These are phyloP conservation scores for Anastatica hierochuntica DNA, from an alignment of 345 rosid species.

Conservation along the genomic window DNA sequence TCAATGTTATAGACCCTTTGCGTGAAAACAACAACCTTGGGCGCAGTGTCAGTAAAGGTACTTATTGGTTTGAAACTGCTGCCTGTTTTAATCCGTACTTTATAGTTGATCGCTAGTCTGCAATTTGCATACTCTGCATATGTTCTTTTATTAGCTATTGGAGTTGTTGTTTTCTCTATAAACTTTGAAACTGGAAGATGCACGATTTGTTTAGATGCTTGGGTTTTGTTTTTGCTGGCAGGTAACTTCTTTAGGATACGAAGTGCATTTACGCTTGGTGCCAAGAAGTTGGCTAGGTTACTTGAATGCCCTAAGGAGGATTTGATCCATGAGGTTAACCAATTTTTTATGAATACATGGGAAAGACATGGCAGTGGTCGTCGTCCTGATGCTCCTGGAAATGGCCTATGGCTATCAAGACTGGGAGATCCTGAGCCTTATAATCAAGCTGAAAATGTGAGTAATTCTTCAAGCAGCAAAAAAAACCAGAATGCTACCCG, in stretches of 20 bases:
- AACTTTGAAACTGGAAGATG: no score
- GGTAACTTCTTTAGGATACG: constrained; percentile 99
- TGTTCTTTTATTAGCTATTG: not conserved
- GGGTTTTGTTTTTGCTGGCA: constrained; percentile 22
- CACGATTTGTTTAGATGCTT: not conserved
- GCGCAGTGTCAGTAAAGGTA: constrained; percentile 99
- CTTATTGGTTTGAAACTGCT: constrained; percentile 1
- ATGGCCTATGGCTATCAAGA: constrained; percentile 36
- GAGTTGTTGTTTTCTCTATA: not conserved
- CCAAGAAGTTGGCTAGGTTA: constrained; percentile 74
- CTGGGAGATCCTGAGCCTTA: constrained; percentile 33
- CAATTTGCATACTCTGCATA: constrained; percentile 3
- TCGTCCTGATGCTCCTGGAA: constrained; percentile 84
- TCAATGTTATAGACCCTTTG: constrained; percentile 96
- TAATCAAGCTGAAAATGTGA: constrained; percentile 35
- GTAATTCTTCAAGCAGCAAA: constrained; percentile 33
- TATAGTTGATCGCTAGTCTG: not conserved
- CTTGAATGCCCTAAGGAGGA: constrained; percentile 83
- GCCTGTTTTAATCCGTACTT: not conserved
- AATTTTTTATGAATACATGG: constrained; percentile 90
- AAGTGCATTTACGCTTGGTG: constrained; percentile 98
- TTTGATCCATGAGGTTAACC: constrained; percentile 58
- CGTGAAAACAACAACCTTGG: constrained; percentile 98
- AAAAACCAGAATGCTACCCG: constrained; percentile 31
- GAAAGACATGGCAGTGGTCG: constrained; percentile 89